Percentiles rank a stretch among this genome's conserved stretches.
Conservation (phyloP, 2,329 filamentous ascomycete genomes). For the Coniochaeta pulveracea region DNA sequence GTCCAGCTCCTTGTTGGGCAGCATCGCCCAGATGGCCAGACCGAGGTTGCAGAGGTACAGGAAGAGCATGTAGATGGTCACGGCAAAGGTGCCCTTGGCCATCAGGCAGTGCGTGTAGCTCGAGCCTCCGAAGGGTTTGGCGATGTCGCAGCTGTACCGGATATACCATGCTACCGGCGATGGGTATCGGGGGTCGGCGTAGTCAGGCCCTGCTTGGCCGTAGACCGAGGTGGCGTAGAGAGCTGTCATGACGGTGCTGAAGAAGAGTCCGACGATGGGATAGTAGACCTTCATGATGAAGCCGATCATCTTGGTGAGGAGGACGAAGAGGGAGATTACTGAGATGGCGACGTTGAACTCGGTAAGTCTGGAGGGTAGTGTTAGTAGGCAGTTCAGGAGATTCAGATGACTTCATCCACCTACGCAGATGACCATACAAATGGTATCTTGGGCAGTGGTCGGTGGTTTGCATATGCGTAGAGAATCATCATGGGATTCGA, state of each 20-base stretch:
- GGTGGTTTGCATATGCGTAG: constrained; percentile 64
- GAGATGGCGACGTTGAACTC: constrained; percentile 68
- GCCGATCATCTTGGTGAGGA: constrained; percentile 57
- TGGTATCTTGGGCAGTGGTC: constrained; percentile 47
- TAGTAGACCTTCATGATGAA: constrained; percentile 62
- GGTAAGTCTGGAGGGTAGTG: constrained; percentile 48
- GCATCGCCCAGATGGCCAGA: constrained; percentile 46
- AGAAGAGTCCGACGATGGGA: constrained; percentile 49
- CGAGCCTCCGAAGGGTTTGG: constrained; percentile 36
- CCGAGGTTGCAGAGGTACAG: constrained; percentile 48
- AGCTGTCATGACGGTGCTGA: constrained; percentile 44
- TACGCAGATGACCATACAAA: constrained; percentile 65
- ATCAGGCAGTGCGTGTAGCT: constrained; percentile 51
- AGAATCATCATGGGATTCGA: constrained; percentile 58
- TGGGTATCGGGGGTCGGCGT: constrained; percentile 50
- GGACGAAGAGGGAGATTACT: constrained; percentile 64
- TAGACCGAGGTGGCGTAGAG: constrained; percentile 57
- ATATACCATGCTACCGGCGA: constrained; percentile 66
- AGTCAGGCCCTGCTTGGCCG: constrained; percentile 64
- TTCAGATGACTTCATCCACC: constrained; percentile 23
- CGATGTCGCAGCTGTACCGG: constrained; percentile 54
- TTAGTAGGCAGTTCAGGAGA: constrained; percentile 2
- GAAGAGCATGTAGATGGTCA: constrained; percentile 53
- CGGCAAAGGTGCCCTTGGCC: constrained; percentile 56
- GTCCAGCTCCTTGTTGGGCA: constrained; percentile 43